A percentile compares a stretch with the other conserved stretches of the same genome.
These are phyloP conservation scores for Taphrina pruni DNA, from an alignment of 1,139 yeast genomes.

Conservation along the genomic window DNA sequence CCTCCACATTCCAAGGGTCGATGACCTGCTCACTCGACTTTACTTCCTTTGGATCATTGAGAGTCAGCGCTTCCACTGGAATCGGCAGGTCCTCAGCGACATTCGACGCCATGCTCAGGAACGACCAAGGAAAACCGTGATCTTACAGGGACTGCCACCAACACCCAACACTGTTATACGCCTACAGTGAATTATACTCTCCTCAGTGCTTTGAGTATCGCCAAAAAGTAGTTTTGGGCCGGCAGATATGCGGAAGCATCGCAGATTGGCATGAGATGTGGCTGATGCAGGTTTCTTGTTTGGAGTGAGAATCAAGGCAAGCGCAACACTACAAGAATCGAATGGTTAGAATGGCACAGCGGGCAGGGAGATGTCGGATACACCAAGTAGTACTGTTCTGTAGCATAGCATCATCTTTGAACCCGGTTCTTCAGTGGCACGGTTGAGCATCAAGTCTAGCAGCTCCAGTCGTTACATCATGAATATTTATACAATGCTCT, in stretches of 20 bases:
- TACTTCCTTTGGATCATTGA: conserved; percentile 6
- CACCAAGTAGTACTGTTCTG: too few species aligned
- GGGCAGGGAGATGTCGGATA: too few species aligned
- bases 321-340: too few species aligned
- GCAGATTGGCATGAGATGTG: not conserved
- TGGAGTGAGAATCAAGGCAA: too few species aligned
- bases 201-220: not conserved
- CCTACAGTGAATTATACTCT: not conserved
- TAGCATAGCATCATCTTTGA: too few species aligned
- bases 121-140: not conserved
- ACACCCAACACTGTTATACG: not conserved
- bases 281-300: not conserved
- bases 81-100: conserved; percentile 27
- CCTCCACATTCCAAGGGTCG: conserved; percentile 99
- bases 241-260: conserved; percentile 4
- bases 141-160: not conserved
- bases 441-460: too few species aligned
- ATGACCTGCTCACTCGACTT: conserved; percentile 59
- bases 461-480: not conserved
- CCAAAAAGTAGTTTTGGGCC: not conserved
- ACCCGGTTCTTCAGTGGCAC: too few species aligned
- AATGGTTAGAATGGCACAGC: too few species aligned
- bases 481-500: conserved; percentile 66
- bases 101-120: conserved; percentile 25
- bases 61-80: conserved; percentile 33